Evolutionary conservation across 371 early-diverging fungal genomes (phyloP), one percentile per base, ranked within the genome.

Genomic region (Mucor saturninus): DNA sequence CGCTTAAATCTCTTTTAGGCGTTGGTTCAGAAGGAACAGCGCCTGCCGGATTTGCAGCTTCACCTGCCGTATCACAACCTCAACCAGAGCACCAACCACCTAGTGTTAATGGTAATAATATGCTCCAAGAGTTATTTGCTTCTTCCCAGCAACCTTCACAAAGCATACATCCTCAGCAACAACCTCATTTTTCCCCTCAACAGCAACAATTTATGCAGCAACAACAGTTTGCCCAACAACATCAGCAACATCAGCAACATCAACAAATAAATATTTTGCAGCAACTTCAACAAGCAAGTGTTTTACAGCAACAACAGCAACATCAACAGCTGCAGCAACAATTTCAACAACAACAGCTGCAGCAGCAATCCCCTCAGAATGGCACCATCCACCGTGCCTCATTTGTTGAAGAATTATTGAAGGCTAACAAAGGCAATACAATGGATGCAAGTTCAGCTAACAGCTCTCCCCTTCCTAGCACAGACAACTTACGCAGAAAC

Each of bases 1-100:
- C 66, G 6, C 58, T 71, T 5, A 75, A 75, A 53, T 73, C 76
- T 0, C 58, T 76, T 29, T 56, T 73, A 9, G 76, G 73, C 39
- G 64, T 71, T 5, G 37, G 46, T 32, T 26, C 26, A 28, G 30
- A 32, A 26, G 37, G 8, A 30, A 15, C 2, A n/a, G 9, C 31
- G 11, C n/a, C 45, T 30, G 43, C 55, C 11, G 26, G 26, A n/a
- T 30, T 53, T 15, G 52, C 61, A 14, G 69, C 64, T 26, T 54
- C 69, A 15, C 54, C 64, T 15, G 59, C 68, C 32, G 60, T 38
- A 10, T 58, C 64, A 26, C 69, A 69, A 5, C 64, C 59, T 46
- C 56, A 48, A 32, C 64, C 61, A 52, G 52, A 46, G 10, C 59
- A 63, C 37, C 68, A 67, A 15, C 68, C 68, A 29, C 68, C 68